Evolutionary conservation across 2,329 filamentous ascomycete genomes (phyloP), one percentile per base, ranked within the genome.

Genomic region (Aspergillus unguis): DNA sequence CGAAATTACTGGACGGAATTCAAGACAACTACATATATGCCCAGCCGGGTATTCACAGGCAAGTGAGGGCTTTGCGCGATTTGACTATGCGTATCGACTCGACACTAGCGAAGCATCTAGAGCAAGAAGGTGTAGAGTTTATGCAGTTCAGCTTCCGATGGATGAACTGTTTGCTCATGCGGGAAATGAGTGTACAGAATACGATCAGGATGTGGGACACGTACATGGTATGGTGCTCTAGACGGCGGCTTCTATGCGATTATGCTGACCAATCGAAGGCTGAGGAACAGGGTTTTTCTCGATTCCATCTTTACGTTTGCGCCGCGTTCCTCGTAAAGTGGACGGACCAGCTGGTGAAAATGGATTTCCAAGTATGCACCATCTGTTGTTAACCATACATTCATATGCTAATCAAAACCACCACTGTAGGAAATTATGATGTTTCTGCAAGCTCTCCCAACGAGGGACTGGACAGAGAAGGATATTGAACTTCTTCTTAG

Each of bases 141-240:
- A 99, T 99, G 65, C 94, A 99, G 68, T 99, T 99, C 74, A 96
- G 91, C 72, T 99, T 99, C 70, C 83, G 94, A 52, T 99, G 94
- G 94, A 99, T 99, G 94, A 99, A 99, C 66, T 99, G 94, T 71
- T 82, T 99, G 48, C 79, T 99, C 59, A 99, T 99, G 94, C 84
- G 94, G 58, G 94, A 99, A 75, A 88, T 99, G 59, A 96, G 88
- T 68, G 92, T 99, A 52, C 89, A 86, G 70, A 97, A 96, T 69
- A 96, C 91, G 0, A 95, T 99, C 58, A 82, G 94, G 62, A 99
- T 99, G 94, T 99, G 94, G 94, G 94, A 99, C 72, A 99, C 94
- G 27, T 99, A 99, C 75, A 83, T 99, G 76, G 92, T 96, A 77
- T 74, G 47, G 36, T 29, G 17, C 10, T n/a, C 10, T 27, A 9